Evolutionary conservation across 1,284 basidiomycete genomes (phyloP).

Genomic region (Butyriboletus appendiculatus): DNA sequence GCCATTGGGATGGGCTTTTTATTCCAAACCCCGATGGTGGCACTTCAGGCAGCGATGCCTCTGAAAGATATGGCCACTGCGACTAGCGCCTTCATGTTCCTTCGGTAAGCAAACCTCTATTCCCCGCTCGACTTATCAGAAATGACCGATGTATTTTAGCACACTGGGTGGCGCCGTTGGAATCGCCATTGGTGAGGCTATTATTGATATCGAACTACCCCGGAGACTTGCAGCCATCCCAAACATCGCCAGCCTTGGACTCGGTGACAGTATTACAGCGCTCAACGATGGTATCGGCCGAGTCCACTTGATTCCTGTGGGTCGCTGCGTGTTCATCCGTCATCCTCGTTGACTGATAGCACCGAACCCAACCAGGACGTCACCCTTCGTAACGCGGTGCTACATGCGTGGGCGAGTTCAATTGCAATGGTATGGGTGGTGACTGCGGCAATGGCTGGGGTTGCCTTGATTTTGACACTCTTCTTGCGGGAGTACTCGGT

Average conservation of each 20-base stretch:
- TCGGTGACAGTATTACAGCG: conserved; percentile 52
- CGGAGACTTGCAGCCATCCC: conserved; percentile 52
- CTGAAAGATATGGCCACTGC: conserved; percentile 79
- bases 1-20: conserved; percentile 62
- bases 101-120: conserved; percentile 36
- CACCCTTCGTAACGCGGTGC: conserved; percentile 47
- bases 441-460: conserved; percentile 56
- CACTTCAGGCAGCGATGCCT: conserved; percentile 80
- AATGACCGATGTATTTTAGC: conserved; percentile 32
- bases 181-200: conserved; percentile 68
- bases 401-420: conserved; percentile 68
- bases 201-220: conserved; percentile 62
- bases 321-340: conserved; percentile 19
- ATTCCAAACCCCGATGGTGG: conserved; percentile 71
- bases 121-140: neutral
- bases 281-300: conserved; percentile 55
- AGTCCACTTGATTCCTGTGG: conserved; percentile 56
- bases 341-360: neutral
- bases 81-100: conserved; percentile 69
- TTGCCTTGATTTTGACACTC: conserved; percentile 54
- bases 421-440: conserved; percentile 75
- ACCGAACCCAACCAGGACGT: conserved; percentile 43
- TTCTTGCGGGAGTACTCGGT: conserved; percentile 63
- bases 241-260: conserved; percentile 32
- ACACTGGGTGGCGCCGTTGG: conserved; percentile 75